These are phyloP conservation scores for Tubosaeta sp. DNA, from an alignment of 768 basidiomycete genomes.

Conservation along the genomic window DNA sequence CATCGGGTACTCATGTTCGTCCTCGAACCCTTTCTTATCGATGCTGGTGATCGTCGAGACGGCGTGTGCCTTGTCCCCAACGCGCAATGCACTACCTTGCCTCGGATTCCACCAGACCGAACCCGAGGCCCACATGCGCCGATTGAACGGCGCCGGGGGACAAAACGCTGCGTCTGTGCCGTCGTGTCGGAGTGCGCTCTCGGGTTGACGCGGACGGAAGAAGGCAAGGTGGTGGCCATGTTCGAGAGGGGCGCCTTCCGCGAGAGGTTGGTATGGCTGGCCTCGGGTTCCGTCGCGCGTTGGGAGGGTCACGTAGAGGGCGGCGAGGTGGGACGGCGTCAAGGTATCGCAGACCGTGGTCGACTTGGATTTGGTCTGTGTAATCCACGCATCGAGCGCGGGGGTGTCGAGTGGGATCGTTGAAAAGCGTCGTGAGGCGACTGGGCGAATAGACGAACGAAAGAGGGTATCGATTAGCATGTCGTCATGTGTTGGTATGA, in stretches of 20 bases:
- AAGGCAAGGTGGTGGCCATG: constrained; percentile 72
- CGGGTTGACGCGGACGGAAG: constrained; percentile 65
- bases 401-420: constrained; percentile 11
- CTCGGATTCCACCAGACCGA: constrained; percentile 55
- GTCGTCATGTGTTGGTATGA: too few relatives aligned
- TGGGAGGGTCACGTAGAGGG: constrained; percentile 67
- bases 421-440: constrained; percentile 7
- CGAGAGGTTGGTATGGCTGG: constrained; percentile 39
- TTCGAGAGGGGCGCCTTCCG: constrained; percentile 39
- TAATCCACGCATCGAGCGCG: constrained; percentile 52
- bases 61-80: constrained; percentile 51
- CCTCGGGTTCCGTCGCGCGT: constrained; percentile 58
- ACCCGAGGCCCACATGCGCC: constrained; percentile 82
- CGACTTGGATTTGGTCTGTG: constrained; percentile 36
- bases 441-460: not conserved
- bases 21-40: constrained; percentile 62
- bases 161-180: constrained; percentile 71
- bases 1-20: constrained; percentile 51
- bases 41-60: constrained; percentile 46
- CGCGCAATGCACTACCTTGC: constrained; percentile 37
- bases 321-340: constrained; percentile 52
- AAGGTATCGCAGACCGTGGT: constrained; percentile 48
- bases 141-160: constrained; percentile 67
- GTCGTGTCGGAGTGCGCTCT: constrained; percentile 53
- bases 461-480: not conserved